Percentiles rank a stretch among this genome's conserved stretches.
Conservation (phyloP, 495 filamentous ascomycete genomes). For the Entonaema liquescens region DNA sequence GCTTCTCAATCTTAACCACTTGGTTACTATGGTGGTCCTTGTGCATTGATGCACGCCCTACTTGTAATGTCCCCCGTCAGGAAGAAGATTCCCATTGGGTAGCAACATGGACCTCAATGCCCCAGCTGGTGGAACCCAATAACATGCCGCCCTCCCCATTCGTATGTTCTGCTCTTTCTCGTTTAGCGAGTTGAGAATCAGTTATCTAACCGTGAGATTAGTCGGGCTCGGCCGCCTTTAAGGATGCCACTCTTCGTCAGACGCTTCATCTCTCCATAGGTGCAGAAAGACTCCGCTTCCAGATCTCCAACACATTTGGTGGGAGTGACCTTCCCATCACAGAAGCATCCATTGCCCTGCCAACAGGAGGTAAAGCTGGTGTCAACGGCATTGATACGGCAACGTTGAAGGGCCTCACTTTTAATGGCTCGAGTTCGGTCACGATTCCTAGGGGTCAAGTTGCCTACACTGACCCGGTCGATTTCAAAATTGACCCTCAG, state of each 20-base stretch:
- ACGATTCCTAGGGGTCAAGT: constrained; percentile 66
- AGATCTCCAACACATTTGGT: constrained; percentile 75
- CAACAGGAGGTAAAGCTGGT: constrained; percentile 61
- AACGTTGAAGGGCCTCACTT: constrained; percentile 63
- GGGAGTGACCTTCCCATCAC: constrained; percentile 67
- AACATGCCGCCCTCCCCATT: constrained; percentile 70
- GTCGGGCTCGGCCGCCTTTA: constrained; percentile 43
- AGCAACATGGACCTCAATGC: constrained; percentile 72
- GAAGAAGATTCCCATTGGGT: constrained; percentile 65
- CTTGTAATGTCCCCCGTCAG: constrained; percentile 27
- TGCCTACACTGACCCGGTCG: constrained; percentile 70
- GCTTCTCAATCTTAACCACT: constrained; percentile 20
- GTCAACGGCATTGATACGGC: constrained; percentile 59
- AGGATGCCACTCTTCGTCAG: constrained; percentile 72
- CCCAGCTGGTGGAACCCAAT: constrained; percentile 68
- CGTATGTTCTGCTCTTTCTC: constrained; percentile 51
- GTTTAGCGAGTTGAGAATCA: not conserved
- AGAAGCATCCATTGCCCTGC: constrained; percentile 64
- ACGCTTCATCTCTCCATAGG: constrained; percentile 68
- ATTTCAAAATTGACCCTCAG: constrained; percentile 59
- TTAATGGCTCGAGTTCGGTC: constrained; percentile 60
- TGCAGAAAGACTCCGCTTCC: constrained; percentile 65
- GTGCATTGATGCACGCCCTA: constrained; percentile 28
- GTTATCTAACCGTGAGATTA: constrained; percentile 22
- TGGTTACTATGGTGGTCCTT: constrained; percentile 37